phyloP scores from a whole-genome alignment of 2,329 filamentous ascomycete species.

The Stenocarpella maydis region DNA sequence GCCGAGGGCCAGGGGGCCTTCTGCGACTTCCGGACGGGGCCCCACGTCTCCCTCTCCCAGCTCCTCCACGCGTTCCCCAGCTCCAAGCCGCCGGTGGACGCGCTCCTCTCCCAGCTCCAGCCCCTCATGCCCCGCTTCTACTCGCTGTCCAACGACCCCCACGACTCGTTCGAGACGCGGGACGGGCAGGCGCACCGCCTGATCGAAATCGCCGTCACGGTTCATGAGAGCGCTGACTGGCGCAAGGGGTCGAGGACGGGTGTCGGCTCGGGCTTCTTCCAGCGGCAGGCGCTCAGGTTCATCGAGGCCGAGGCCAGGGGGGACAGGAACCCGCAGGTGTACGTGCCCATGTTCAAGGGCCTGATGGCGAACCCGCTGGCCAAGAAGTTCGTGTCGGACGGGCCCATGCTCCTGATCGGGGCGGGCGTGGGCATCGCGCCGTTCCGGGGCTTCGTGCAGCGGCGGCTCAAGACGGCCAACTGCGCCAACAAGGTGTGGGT shows the following conservation, averaged over 20 bases:
- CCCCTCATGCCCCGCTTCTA: constrained; percentile 98
- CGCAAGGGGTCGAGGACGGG: constrained; percentile 76
- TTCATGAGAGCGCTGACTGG: constrained; percentile 89
- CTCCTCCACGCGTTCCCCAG: constrained; percentile 92
- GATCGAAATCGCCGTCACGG: constrained; percentile 95
- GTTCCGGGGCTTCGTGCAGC: constrained; percentile 97
- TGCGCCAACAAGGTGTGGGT: constrained; percentile 99
- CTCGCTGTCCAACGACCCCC: constrained; percentile 94
- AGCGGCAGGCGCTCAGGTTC: constrained; percentile 79
- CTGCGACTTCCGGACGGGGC: constrained; percentile 91
- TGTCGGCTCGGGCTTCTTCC: constrained; percentile 91
- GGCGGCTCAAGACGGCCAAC: constrained; percentile 90
- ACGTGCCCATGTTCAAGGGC: constrained; percentile 96
- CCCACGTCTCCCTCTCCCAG: constrained; percentile 85
- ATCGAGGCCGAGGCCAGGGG: constrained; percentile 72
- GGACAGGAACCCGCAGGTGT: constrained; percentile 66
- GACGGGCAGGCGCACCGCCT: constrained; percentile 78
- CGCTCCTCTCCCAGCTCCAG: constrained; percentile 80
- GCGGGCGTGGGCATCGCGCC: constrained; percentile 96
- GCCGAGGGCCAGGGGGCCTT: constrained; percentile 91
- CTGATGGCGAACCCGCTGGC: constrained; percentile 97
- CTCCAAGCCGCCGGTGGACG: constrained; percentile 84
- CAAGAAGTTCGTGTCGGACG: constrained; percentile 89
- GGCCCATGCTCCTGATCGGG: constrained; percentile 96
- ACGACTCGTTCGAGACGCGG: constrained; percentile 73